These are phyloP conservation scores for Metschnikowia lunata DNA, from an alignment of 805 yeast genomes.

Conservation along the genomic window DNA sequence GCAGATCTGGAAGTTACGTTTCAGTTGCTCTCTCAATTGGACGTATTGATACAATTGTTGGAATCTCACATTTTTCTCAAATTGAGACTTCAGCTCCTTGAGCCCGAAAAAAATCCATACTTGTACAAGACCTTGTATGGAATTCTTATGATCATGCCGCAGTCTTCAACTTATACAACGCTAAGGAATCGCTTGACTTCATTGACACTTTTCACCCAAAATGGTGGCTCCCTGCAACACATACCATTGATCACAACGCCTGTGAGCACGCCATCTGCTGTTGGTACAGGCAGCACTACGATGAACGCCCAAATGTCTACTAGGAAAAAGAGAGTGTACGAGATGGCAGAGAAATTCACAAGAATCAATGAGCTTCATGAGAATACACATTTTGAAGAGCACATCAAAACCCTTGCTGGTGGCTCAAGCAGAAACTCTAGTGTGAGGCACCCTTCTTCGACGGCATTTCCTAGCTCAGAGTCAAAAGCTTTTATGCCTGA, in stretches of 20 bases:
- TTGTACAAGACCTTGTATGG: slow-evolving; percentile 88
- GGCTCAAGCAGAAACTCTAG: slow-evolving; percentile 5
- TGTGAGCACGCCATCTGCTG: slow-evolving; percentile 9
- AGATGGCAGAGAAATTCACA: slow-evolving; percentile 38
- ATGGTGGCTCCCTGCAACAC: slow-evolving; percentile 18
- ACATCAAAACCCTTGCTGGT: slow-evolving; percentile 7
- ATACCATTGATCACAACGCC: slow-evolving; percentile 18
- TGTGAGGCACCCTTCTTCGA: slow-evolving; percentile 4
- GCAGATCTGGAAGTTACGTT: slow-evolving; percentile 80
- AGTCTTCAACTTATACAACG: slow-evolving; percentile 82
- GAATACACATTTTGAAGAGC: slow-evolving; percentile 1
- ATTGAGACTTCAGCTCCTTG: slow-evolving; percentile 80
- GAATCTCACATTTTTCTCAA: slow-evolving; percentile 92
- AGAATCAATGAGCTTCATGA: slow-evolving; percentile 36
- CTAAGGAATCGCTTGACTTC: slow-evolving; percentile 71
- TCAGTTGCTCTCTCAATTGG: slow-evolving; percentile 78
- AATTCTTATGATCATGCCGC: slow-evolving; percentile 88
- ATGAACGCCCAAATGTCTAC: slow-evolving; percentile 29
- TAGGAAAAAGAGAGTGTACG: slow-evolving; percentile 35
- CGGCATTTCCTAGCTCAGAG: slow-evolving; percentile 15
- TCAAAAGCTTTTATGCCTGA: slow-evolving; percentile 18
- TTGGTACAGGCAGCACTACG: slow-evolving; percentile 5
- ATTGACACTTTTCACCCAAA: slow-evolving; percentile 30
- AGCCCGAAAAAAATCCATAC: slow-evolving; percentile 77
- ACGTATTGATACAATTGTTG: slow-evolving; percentile 79